Percentiles rank a stretch among this genome's conserved stretches.
phyloP scores from a whole-genome alignment of 371 early-diverging fungal species.

The Polyrhizophydium stewartii region DNA sequence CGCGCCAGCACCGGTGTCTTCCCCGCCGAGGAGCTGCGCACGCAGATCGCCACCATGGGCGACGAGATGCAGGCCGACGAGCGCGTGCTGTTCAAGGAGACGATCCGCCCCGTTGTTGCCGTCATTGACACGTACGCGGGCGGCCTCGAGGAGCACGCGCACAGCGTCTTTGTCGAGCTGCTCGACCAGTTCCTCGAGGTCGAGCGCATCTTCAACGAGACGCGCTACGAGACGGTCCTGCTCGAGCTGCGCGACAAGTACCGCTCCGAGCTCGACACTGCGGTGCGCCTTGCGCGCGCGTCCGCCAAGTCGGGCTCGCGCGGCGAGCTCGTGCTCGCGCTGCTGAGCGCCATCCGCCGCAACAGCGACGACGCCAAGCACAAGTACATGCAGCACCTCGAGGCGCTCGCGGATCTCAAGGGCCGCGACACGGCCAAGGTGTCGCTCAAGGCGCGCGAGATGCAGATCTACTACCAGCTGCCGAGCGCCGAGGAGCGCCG shows the following conservation, averaged over 20 bases:
- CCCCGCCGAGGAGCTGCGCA: slow-evolving; percentile 69
- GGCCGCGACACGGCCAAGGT: slow-evolving; percentile 80
- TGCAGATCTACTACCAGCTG: slow-evolving; percentile 86
- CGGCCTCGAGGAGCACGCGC: slow-evolving; percentile 77
- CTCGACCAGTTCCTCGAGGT: slow-evolving; percentile 81
- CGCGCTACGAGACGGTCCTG: slow-evolving; percentile 85
- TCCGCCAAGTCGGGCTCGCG: slow-evolving; percentile 79
- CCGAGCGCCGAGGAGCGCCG: slow-evolving; percentile 91
- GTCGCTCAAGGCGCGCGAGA: slow-evolving; percentile 87
- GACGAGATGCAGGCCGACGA: slow-evolving; percentile 21
- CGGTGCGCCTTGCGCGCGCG: slow-evolving; percentile 72
- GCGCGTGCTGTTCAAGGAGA: slow-evolving; percentile 48
- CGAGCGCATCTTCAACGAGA: slow-evolving; percentile 73
- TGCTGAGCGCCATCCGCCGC: slow-evolving; percentile 77
- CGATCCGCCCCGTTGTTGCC: slow-evolving; percentile 60
- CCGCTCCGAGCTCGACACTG: slow-evolving; percentile 76
- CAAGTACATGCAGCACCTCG: slow-evolving; percentile 73
- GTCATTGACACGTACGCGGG: slow-evolving; percentile 66
- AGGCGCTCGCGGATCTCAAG: slow-evolving; percentile 75
- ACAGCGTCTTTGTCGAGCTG: slow-evolving; percentile 64
- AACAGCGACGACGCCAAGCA: slow-evolving; percentile 56
- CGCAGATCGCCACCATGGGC: slow-evolving; percentile 60
- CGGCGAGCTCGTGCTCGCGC: slow-evolving; percentile 67
- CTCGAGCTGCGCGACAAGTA: slow-evolving; percentile 76
- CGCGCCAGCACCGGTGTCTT: slow-evolving; percentile 45